Percentiles rank a stretch among this genome's conserved stretches.
Evolutionary conservation across 2,329 filamentous ascomycete species (phyloP).

Genomic region (Cladosporium cucumerinum): DNA sequence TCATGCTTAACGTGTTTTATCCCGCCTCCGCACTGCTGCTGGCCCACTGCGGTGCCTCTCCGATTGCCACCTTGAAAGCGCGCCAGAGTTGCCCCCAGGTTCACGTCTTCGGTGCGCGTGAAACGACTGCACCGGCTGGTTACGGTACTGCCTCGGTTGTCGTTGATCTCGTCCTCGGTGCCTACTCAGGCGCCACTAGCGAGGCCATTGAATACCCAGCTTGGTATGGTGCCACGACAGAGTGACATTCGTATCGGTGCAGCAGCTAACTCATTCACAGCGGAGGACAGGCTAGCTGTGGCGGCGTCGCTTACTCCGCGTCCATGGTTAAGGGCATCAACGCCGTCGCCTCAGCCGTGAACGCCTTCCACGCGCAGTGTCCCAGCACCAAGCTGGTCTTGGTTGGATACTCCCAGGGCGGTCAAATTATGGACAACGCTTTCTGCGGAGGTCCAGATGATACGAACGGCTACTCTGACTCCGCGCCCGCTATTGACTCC

Average conservation of each 20-base stretch:
- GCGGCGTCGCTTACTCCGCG: slow-evolving; percentile 3
- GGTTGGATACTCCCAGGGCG: slow-evolving; percentile 23
- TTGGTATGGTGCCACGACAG: slow-evolving; percentile 54
- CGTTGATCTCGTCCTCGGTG: slow-evolving; percentile 40
- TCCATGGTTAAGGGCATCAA: slow-evolving; percentile 46
- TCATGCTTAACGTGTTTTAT: slow-evolving; percentile 8
- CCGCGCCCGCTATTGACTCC: slow-evolving; percentile 24
- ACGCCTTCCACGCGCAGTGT: slow-evolving; percentile 51
- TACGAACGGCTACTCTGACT: slow-evolving; percentile 35
- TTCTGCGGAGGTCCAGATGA: slow-evolving; percentile 55
- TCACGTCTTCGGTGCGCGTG: slow-evolving; percentile 45
- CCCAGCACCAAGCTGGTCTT: slow-evolving; percentile 23
- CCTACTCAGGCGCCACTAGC: slow-evolving; percentile 39
- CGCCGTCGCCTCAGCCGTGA: slow-evolving; percentile 59
- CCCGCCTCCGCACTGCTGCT: slow-evolving; percentile 13
- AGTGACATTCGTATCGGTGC: slow-evolving; percentile 28
- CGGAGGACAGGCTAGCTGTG: slow-evolving; percentile 11
- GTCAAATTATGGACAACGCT: slow-evolving; percentile 52
- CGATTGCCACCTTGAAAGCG: slow-evolving; percentile 33
- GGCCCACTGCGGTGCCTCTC: slow-evolving; percentile 21
- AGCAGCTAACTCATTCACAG: slow-evolving; percentile 23
- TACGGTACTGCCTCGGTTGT: slow-evolving; percentile 41
- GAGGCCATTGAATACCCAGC: slow-evolving; percentile 51
- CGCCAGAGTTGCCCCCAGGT: slow-evolving; percentile 38
- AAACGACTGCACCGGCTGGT: slow-evolving; percentile 40